Evolutionary conservation across 257 asterid genomes (phyloP), one percentile per base, ranked within the genome.

Genomic region (Solanum piurae): DNA sequence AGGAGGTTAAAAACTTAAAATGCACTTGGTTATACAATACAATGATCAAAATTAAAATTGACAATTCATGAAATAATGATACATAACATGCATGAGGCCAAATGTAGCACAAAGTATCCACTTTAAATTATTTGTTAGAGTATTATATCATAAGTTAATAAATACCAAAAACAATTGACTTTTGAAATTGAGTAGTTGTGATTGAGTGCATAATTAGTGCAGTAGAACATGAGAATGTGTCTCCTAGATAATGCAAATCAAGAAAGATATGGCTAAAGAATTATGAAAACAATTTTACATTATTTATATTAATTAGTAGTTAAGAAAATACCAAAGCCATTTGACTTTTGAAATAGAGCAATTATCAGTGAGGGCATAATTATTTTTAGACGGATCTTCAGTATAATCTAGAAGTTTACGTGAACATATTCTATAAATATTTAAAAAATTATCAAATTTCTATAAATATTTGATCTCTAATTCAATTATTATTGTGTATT

Each of bases 171-270:
- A 75, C 55, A 80, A 46, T 80, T 80, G 85, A 80, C 85, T 80
- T 80, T 80, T 25, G 68, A 46, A 46, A 46, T 16, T 27, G 84
- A 44, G 68, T 37, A 80, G 66, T 46, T 80, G 85, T 29, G 27
- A 80, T 80, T 80, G 27, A 29, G 40, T 29, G 85, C 85, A 80
- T 46, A 80, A 80, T 80, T 46, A 80, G 85, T 46, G 85, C 68
- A 80, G 85, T 80, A 38, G 27, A 80, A 80, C 42, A 80, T 80
- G 85, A 80, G 85, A 80, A 80, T 80, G 85, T 29, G 68, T 80
- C 68, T 16, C 42, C 85, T 80, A 80, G 85, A 80, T 27, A 80
- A 46, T 46, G 40, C 29, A 80, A 80, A 80, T 29, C 25, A 80
- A 29, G 68, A 34, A 46, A 42, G 66, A 80, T 80, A 18, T 27